phyloP scores from a whole-genome alignment of 257 asterid species.

The Cordia subcordata region DNA sequence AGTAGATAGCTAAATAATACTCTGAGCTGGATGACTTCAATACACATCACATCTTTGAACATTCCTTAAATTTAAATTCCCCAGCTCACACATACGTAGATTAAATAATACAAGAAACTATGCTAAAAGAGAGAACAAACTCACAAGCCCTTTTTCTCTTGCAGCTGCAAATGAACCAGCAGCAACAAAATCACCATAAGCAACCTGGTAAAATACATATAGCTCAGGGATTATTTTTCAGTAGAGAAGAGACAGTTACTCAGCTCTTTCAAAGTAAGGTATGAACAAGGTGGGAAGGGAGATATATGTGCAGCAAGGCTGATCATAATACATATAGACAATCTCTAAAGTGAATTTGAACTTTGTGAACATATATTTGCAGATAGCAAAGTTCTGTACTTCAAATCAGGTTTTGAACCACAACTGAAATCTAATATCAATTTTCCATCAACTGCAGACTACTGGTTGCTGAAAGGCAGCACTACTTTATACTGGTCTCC shows the following conservation, averaged over 20 bases:
- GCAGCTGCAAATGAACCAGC: constrained; percentile 90
- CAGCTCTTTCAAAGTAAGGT: background rate
- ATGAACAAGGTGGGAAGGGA: background rate
- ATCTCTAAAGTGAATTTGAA: background rate
- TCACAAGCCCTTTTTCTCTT: constrained; percentile 97
- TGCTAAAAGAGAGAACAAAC: constrained; percentile 23
- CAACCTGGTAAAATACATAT: constrained; percentile 50
- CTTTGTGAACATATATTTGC: background rate
- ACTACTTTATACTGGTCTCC: too few relatives aligned
- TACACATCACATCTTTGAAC: too few relatives aligned
- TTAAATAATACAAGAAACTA: background rate
- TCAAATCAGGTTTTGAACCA: too few relatives aligned
- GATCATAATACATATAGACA: too few relatives aligned
- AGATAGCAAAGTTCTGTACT: too few relatives aligned
- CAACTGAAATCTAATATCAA: too few relatives aligned
- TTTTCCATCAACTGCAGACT: too few relatives aligned
- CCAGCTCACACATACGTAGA: background rate
- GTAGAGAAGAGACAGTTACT: background rate
- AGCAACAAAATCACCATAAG: constrained; percentile 78
- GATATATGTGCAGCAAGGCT: too few relatives aligned
- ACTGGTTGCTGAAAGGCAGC: too few relatives aligned
- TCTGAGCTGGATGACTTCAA: too few relatives aligned
- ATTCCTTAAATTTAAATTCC: background rate
- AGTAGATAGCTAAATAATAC: too few relatives aligned
- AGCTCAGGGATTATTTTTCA: constrained; percentile 5